These are phyloP conservation scores for Hyparrhenia diplandra DNA, from an alignment of 176 grass and related monocot species.

Conservation along the genomic window DNA sequence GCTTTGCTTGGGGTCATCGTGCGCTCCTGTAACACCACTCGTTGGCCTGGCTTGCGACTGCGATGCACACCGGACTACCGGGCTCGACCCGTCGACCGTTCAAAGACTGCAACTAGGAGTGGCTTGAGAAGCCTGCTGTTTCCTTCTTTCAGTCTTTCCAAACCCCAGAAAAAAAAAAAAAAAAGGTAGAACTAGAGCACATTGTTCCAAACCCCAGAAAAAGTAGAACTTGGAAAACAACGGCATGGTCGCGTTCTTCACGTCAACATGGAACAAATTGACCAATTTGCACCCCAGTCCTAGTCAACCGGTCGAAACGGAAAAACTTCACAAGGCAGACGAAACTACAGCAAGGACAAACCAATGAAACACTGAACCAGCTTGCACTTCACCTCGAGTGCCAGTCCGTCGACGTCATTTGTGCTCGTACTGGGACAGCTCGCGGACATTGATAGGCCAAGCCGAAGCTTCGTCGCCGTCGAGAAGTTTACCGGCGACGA, in stretches of 20 bases:
- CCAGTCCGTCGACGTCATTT: not conserved
- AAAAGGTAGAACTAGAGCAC: too few relatives aligned
- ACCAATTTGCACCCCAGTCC: too few relatives aligned
- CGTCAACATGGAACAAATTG: too few relatives aligned
- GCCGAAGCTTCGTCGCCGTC: constrained; percentile 41
- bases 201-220: too few relatives aligned
- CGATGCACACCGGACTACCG: too few relatives aligned
- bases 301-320: too few relatives aligned
- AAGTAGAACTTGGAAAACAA: not conserved
- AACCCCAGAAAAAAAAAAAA: too few relatives aligned
- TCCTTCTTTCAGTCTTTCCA: not conserved
- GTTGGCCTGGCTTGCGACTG: too few relatives aligned
- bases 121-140: not conserved
- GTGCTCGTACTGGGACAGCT: constrained; percentile 36
- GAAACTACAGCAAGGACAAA: not conserved
- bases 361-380: not conserved
- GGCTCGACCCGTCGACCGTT: too few relatives aligned
- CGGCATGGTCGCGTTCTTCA: too few relatives aligned
- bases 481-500: constrained; percentile 61
- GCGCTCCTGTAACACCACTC: not conserved
- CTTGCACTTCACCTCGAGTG: not conserved
- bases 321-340: too few relatives aligned
- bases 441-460: constrained; percentile 62
- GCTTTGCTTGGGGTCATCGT: not conserved
- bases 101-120: not conserved